Conservation (phyloP, 441 rosid species). For the Syzygium malaccense region DNA sequence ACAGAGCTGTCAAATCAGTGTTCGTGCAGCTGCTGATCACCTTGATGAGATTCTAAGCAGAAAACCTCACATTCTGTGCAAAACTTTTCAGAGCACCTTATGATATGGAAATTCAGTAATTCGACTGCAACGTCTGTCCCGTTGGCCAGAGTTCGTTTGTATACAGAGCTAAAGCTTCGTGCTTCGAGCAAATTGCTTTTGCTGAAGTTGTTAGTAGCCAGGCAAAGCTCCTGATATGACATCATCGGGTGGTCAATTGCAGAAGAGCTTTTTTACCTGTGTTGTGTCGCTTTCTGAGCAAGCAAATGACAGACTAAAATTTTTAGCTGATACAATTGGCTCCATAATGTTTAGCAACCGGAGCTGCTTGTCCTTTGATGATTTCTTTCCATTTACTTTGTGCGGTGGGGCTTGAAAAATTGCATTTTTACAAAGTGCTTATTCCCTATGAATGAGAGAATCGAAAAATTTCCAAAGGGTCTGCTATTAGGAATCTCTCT, state of each 20-base stretch:
- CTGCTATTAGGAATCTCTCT: too few relatives aligned
- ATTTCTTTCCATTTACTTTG: too few relatives aligned
- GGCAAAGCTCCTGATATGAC: neutral
- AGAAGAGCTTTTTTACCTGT: neutral
- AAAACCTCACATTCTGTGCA: neutral
- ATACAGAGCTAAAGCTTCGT: neutral
- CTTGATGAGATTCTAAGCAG: neutral
- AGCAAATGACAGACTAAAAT: neutral
- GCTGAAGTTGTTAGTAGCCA: neutral
- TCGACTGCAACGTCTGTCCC: neutral
- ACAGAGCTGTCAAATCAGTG: neutral
- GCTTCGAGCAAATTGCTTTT: slow-evolving; percentile 1
- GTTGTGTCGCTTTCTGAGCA: neutral
- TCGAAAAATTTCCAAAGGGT: too few relatives aligned
- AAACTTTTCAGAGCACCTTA: neutral
- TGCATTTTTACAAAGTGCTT: too few relatives aligned
- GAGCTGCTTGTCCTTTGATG: too few relatives aligned
- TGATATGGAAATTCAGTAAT: neutral
- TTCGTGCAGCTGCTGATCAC: neutral
- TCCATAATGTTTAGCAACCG: neutral
- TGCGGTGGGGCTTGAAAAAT: too few relatives aligned
- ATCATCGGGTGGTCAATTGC: neutral
- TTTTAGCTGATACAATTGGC: neutral
- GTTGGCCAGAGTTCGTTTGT: neutral
- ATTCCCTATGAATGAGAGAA: too few relatives aligned